Conservation (phyloP, 176 grass and related monocot genomes). For the Oryza glumipatula region DNA sequence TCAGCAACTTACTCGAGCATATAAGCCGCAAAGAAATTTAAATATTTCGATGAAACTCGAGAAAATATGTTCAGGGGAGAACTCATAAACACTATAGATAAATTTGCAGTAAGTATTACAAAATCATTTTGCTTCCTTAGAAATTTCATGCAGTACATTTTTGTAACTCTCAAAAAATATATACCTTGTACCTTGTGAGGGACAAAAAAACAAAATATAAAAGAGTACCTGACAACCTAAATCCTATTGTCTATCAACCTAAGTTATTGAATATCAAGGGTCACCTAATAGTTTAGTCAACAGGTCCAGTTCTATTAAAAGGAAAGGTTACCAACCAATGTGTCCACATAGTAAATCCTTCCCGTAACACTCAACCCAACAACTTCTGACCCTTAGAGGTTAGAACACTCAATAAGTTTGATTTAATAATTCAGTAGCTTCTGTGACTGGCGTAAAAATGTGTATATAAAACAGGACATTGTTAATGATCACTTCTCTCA, state of each 20-base stretch:
- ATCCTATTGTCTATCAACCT: conserved; percentile 19
- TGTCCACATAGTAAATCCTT: conserved; percentile 22
- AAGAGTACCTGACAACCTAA: conserved; percentile 11
- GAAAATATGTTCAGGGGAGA: not conserved
- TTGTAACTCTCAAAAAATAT: not conserved
- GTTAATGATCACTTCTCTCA: conserved; percentile 12
- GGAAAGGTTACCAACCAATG: conserved; percentile 49
- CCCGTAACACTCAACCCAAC: conserved; percentile 45
- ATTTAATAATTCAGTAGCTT: conserved; percentile 28
- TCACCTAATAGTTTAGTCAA: conserved; percentile 24
- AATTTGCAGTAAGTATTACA: not conserved
- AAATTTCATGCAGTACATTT: not conserved
- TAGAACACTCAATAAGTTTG: conserved; percentile 32
- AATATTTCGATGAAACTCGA: not conserved
- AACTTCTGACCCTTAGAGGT: conserved; percentile 34
- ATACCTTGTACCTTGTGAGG: not conserved
- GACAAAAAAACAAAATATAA: not conserved
- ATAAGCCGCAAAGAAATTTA: not conserved
- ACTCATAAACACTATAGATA: not conserved
- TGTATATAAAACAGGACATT: not conserved
- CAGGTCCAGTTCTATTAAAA: conserved; percentile 26
- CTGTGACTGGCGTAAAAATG: not conserved
- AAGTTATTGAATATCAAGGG: conserved; percentile 22
- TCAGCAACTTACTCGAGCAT: not conserved
- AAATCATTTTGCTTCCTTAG: not conserved